Evolutionary conservation across 1,284 basidiomycete species (phyloP).

Genomic region (Amylostereum areolatum): DNA sequence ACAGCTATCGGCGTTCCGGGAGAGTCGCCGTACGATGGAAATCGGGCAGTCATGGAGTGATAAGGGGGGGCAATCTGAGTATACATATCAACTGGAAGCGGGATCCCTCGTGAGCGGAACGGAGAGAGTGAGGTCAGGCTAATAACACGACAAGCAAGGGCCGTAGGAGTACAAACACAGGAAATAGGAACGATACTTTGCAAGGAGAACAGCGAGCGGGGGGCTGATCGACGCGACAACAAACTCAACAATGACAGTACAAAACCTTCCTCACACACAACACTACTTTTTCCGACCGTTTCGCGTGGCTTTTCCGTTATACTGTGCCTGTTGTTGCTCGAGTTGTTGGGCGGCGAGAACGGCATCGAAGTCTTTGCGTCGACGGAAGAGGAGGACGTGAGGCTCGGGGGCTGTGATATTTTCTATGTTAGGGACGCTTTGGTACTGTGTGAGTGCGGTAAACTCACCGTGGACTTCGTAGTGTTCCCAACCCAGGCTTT

Average conservation of each 20-base stretch:
- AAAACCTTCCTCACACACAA: not conserved
- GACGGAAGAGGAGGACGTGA: slow-evolving; percentile 77
- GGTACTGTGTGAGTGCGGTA: not conserved
- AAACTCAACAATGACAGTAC: not conserved
- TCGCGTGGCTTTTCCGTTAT: slow-evolving; percentile 15
- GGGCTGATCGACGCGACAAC: not conserved
- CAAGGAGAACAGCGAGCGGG: slow-evolving; percentile 1
- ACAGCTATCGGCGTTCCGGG: no score
- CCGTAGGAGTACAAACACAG: not conserved
- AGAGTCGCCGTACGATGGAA: no score
- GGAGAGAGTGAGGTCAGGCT: no score
- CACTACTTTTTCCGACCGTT: slow-evolving; percentile 25
- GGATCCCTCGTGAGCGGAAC: no score
- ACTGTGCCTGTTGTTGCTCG: slow-evolving; percentile 12
- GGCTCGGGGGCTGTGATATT: slow-evolving; percentile 73
- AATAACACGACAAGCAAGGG: no score
- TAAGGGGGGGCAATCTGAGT: no score
- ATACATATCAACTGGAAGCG: no score
- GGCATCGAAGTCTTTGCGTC: slow-evolving; percentile 54
- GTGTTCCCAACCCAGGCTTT: slow-evolving; percentile 95
- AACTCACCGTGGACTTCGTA: slow-evolving; percentile 91
- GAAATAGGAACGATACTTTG: slow-evolving; percentile 5
- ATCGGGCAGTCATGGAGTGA: no score
- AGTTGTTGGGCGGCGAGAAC: slow-evolving; percentile 18
- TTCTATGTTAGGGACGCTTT: not conserved